A percentile compares a stretch with the other conserved stretches of the same genome.
phyloP scores from a whole-genome alignment of 306 rosid species.

The Glycine latifolia region DNA sequence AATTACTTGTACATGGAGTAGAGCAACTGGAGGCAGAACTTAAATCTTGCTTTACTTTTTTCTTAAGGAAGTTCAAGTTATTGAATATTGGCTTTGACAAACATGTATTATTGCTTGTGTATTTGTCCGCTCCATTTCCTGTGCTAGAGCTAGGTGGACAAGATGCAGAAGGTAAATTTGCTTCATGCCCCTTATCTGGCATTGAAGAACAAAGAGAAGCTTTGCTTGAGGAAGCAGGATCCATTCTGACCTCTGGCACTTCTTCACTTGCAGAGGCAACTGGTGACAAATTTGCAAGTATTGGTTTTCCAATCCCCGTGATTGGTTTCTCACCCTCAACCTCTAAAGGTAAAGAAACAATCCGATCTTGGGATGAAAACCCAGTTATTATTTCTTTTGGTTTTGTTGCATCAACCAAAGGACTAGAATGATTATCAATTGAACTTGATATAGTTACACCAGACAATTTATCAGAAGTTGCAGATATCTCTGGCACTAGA shows the following conservation, averaged over 20 bases:
- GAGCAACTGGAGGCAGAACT: constrained; percentile 58
- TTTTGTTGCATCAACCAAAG: constrained; percentile 44
- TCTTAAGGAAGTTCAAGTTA: constrained; percentile 70
- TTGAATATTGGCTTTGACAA: constrained; percentile 67
- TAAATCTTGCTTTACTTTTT: constrained; percentile 68
- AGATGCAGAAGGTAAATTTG: constrained; percentile 51
- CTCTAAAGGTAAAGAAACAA: constrained; percentile 56
- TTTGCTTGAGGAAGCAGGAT: constrained; percentile 53
- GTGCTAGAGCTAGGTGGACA: constrained; percentile 59
- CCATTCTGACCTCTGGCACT: constrained; percentile 44
- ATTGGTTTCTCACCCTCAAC: constrained; percentile 51
- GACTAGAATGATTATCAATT: constrained; percentile 48
- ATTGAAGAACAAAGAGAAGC: constrained; percentile 50
- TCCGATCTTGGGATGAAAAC: constrained; percentile 58
- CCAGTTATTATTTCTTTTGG: constrained; percentile 47
- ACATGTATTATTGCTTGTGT: constrained; percentile 61
- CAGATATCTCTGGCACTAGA: constrained; percentile 73
- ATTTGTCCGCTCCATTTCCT: constrained; percentile 62
- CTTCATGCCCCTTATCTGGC: constrained; percentile 55
- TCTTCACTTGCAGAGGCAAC: constrained; percentile 50
- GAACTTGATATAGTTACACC: constrained; percentile 47
- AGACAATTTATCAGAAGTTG: constrained; percentile 56
- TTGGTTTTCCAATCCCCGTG: constrained; percentile 45
- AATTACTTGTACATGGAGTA: constrained; percentile 51
- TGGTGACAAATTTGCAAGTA: constrained; percentile 50